Evolutionary conservation across 2,329 filamentous ascomycete species (phyloP), one percentile per base, ranked within the genome.

Genomic region (Hypoxylon rubiginosum): DNA sequence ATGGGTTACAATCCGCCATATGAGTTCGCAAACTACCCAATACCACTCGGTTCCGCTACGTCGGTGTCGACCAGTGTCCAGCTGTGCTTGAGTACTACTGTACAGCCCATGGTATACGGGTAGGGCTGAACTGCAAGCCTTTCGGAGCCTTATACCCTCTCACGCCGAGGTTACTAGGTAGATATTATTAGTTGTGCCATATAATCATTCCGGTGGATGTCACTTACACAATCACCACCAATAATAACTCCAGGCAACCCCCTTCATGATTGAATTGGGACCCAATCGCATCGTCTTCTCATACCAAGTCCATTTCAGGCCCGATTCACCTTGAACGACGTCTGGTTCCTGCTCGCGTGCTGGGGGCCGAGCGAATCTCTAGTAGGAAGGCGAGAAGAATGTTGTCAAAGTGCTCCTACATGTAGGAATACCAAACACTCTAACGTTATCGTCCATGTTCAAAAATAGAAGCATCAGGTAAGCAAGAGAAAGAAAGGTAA

Each of bases 101-200:
- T 59, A 60, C 66, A 63, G 62, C 62, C 61, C 46, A 49, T 49
- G 55, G 50, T 43, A 46, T 54, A 41, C 24, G 30, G 45, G 34
- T 64, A 64, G 63, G 66, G 63, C 63, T 69, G 63, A 66, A 21
- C 57, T 43, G 45, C 34, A 32, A 9, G 28, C 36, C 30, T 56
- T 54, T 46, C 54, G 24, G 30, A 26, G 13, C 19, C 26, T 30
- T 48, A 9, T 15, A 36, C 30, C 21, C 17, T 17, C 19, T 28
- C 17, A 5, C 19, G 10, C 39, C 13, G 34, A 43, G 46, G 24
- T 10, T 32, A 13, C 53, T 54, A 10, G 24, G 21, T 32, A 51
- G 48, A n/a, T 28, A 34, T 41, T 45, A 49, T 52, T 52, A 52
- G 28, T 13, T 24, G 28, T 26, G 50, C 5, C 32, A 24, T 52